Conservation (phyloP, 73 alveolate genomes). For the Effrenium voratum region DNA sequence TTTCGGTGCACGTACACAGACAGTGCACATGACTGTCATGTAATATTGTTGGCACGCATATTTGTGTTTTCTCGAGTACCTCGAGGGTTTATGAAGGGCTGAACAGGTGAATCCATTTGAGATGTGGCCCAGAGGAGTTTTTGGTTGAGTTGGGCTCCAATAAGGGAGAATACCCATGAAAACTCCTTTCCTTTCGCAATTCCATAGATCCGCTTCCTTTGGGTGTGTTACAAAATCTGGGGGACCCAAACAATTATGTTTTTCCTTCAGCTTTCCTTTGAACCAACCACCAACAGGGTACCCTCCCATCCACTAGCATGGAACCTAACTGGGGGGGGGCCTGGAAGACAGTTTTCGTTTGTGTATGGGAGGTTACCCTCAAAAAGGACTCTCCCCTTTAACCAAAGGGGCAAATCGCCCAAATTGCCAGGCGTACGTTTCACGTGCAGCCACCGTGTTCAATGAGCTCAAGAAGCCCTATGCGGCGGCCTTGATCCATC, state of each 20-base stretch:
- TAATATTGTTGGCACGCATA: too few relatives aligned
- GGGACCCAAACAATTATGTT: background rate
- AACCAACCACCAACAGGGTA: background rate
- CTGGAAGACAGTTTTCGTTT: background rate
- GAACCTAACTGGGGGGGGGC: background rate
- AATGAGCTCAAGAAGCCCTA: conserved; percentile 72
- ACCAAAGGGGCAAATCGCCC: background rate
- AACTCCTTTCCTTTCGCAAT: background rate
- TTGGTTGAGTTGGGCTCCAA: too few relatives aligned
- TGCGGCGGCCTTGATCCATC: background rate
- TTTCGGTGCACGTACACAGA: too few relatives aligned
- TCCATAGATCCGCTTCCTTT: background rate
- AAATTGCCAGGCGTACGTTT: conserved; percentile 45
- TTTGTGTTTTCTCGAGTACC: too few relatives aligned
- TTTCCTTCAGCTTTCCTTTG: background rate
- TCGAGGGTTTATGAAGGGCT: too few relatives aligned
- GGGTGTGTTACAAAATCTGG: background rate
- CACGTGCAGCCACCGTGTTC: conserved; percentile 86
- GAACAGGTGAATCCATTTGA: too few relatives aligned
- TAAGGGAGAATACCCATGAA: background rate
- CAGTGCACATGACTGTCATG: too few relatives aligned
- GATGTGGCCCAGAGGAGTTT: too few relatives aligned
- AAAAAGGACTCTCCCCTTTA: background rate
- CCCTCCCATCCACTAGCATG: background rate
- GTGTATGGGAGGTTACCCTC: background rate